Conservation (phyloP, 2,329 filamentous ascomycete species). For the Thielaviopsis punctulata region DNA sequence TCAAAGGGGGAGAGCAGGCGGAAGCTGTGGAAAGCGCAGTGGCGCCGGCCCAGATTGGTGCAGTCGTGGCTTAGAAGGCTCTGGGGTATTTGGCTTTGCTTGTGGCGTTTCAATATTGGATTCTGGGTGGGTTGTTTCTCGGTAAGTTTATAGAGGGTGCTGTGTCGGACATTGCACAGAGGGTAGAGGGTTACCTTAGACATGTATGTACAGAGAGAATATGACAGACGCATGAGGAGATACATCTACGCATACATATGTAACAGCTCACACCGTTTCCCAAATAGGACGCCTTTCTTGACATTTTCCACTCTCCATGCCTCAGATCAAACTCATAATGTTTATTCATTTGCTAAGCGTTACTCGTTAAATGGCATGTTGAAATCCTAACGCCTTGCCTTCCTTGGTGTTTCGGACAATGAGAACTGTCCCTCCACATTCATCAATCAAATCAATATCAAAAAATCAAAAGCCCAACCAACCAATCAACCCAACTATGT, state of each 20-base stretch:
- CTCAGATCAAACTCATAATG: constrained; percentile 1
- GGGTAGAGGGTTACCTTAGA: no score
- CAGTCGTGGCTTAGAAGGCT: not conserved
- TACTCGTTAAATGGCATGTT: constrained; percentile 10
- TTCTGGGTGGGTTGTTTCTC: not conserved
- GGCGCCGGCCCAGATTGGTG: not conserved
- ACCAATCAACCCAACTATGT: not conserved
- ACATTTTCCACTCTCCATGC: no score
- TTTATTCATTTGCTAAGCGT: constrained; percentile 5
- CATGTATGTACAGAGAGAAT: no score
- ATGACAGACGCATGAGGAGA: no score
- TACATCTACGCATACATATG: not conserved
- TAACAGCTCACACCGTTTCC: not conserved
- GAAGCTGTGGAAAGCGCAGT: constrained; percentile 5
- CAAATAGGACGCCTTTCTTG: no score
- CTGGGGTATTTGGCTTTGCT: not conserved
- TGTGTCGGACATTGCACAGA: not conserved
- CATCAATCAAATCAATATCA: not conserved
- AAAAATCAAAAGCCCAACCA: no score
- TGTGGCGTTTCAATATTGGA: not conserved
- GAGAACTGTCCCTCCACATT: not conserved
- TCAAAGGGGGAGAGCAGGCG: constrained; percentile 9
- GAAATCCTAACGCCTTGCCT: constrained; percentile 9
- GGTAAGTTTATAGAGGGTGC: not conserved
- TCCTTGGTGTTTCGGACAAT: not conserved